Conservation (phyloP, 768 basidiomycete species). For the Termitomyces sp. region DNA sequence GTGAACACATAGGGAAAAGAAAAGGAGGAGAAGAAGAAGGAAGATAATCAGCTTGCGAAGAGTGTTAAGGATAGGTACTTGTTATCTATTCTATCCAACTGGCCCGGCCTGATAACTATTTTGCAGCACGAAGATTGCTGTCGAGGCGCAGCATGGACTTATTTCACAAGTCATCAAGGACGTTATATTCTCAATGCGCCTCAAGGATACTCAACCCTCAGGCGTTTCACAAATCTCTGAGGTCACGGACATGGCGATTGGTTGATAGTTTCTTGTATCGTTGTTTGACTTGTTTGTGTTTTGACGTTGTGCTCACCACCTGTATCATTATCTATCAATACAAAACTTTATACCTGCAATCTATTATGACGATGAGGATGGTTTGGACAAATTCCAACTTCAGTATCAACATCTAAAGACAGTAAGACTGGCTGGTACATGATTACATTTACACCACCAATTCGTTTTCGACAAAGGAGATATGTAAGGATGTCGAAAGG, state of each 20-base stretch:
- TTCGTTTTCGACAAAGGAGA: background rate
- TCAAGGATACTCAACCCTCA: conserved; percentile 18
- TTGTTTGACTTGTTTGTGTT: background rate
- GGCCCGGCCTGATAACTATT: background rate
- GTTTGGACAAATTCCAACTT: background rate
- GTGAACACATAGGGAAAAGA: conserved; percentile 32
- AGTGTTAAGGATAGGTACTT: conserved; percentile 86
- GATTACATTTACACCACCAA: background rate
- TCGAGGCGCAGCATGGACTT: conserved; percentile 90
- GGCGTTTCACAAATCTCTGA: conserved; percentile 27
- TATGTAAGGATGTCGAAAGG: too few species aligned
- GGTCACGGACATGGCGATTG: conserved; percentile 41
- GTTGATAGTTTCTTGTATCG: conserved; percentile 21
- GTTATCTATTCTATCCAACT: background rate
- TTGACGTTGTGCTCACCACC: background rate
- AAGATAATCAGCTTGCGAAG: conserved; percentile 82
- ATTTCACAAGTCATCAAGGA: conserved; percentile 94
- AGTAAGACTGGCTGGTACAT: background rate
- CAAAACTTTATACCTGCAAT: background rate
- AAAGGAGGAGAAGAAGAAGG: conserved; percentile 76
- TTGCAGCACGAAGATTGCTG: conserved; percentile 76
- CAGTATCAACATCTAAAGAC: background rate
- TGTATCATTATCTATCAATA: background rate
- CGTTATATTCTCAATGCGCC: conserved; percentile 73
- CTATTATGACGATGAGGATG: too few species aligned